These are phyloP conservation scores for Boeremia exigua DNA, from an alignment of 2,329 filamentous ascomycete genomes.

Conservation along the genomic window DNA sequence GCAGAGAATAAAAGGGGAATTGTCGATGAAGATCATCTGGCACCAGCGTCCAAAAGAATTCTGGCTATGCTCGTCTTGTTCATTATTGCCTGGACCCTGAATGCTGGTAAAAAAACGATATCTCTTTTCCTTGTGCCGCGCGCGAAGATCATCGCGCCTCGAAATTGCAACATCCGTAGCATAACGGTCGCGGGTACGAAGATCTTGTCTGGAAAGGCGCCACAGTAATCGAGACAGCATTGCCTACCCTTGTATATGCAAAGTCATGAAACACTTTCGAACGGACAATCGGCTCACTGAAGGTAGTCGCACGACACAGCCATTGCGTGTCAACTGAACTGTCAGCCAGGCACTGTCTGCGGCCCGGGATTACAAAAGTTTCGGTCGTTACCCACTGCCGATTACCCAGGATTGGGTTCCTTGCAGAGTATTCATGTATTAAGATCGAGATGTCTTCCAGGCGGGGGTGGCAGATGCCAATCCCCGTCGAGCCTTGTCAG, in stretches of 20 bases:
- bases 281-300: neutral
- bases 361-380: constrained; percentile 6
- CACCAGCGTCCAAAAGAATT: neutral
- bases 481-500: constrained; percentile 1
- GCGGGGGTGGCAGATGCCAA: constrained; percentile 1
- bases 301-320: constrained; percentile 6
- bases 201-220: neutral
- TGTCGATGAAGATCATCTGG: constrained; percentile 3
- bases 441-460: constrained; percentile 3
- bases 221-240: neutral
- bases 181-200: constrained; percentile 5
- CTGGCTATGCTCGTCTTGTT: constrained; percentile 6
- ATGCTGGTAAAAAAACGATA: constrained; percentile 11
- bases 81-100: constrained; percentile 14
- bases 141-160: constrained; percentile 8
- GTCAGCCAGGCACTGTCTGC: constrained; percentile 8
- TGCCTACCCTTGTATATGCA: neutral
- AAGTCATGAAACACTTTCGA: constrained; percentile 6
- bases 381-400: neutral
- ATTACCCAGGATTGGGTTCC: constrained; percentile 6
- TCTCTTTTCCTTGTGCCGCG: constrained; percentile 8
- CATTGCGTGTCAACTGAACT: constrained; percentile 4
- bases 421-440: neutral
- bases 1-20: constrained; percentile 7
- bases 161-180: neutral